A percentile compares a stretch with the other conserved stretches of the same genome.
Evolutionary conservation across 2,329 filamentous ascomycete genomes (phyloP).

Genomic region (Lecanicillium sp.): DNA sequence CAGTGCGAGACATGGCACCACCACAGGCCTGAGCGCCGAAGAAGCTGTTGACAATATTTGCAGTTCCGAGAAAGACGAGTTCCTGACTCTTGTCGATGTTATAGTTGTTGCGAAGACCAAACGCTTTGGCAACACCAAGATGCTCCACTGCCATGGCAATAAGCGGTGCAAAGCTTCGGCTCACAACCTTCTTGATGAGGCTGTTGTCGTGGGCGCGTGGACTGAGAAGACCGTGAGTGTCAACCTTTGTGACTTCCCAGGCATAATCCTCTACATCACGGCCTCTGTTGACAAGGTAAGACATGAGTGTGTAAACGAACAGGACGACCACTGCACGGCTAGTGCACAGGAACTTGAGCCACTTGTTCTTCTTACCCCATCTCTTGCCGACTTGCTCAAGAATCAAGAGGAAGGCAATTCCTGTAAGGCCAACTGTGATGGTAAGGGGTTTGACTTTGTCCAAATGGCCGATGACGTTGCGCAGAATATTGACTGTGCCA

Average conservation of each 20-base stretch:
- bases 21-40: slow-evolving; percentile 57
- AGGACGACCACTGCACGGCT: slow-evolving; percentile 53
- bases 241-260: slow-evolving; percentile 51
- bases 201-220: slow-evolving; percentile 37
- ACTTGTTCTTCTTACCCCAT: slow-evolving; percentile 49
- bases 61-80: slow-evolving; percentile 52
- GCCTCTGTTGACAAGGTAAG: slow-evolving; percentile 52
- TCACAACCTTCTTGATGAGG: slow-evolving; percentile 45
- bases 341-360: slow-evolving; percentile 50
- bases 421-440: slow-evolving; percentile 49
- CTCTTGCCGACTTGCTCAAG: slow-evolving; percentile 50
- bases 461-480: slow-evolving; percentile 47
- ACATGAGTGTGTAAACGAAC: slow-evolving; percentile 54
- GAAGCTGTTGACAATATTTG: slow-evolving; percentile 56
- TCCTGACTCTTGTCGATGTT: slow-evolving; percentile 57
- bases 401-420: slow-evolving; percentile 45
- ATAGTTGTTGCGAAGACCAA: slow-evolving; percentile 54
- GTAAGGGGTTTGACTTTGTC: slow-evolving; percentile 49
- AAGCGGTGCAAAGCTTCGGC: slow-evolving; percentile 50
- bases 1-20: slow-evolving; percentile 59
- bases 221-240: slow-evolving; percentile 43
- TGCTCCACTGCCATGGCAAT: slow-evolving; percentile 55
- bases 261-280: slow-evolving; percentile 33
- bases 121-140: slow-evolving; percentile 55
- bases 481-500: slow-evolving; percentile 48